These are phyloP conservation scores for Actinidia chinensis DNA, from an alignment of 179 eudicot species.

Conservation along the genomic window DNA sequence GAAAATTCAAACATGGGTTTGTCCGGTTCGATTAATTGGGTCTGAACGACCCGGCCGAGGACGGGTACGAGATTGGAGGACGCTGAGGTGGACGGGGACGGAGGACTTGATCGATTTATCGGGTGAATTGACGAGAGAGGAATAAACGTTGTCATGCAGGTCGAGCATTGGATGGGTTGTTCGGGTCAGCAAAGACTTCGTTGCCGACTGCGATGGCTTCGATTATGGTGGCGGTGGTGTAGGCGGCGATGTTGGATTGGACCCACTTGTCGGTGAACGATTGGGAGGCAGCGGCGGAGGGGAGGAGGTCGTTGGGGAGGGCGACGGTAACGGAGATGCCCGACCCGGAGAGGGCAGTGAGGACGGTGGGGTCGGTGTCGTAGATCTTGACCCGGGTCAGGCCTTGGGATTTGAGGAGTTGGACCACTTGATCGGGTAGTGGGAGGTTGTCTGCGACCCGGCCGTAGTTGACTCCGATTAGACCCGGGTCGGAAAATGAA, in stretches of 20 bases:
- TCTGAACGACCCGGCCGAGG: slow-evolving; percentile 77
- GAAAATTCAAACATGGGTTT: slow-evolving; percentile 65
- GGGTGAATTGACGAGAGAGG: slow-evolving; percentile 36
- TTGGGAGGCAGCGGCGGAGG: slow-evolving; percentile 53
- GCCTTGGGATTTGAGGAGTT: slow-evolving; percentile 59
- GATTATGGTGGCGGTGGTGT: slow-evolving; percentile 37
- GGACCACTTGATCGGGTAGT: slow-evolving; percentile 52
- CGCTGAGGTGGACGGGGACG: slow-evolving; percentile 61
- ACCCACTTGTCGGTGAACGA: slow-evolving; percentile 77
- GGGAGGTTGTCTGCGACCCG: slow-evolving; percentile 72
- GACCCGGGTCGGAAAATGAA: slow-evolving; percentile 33
- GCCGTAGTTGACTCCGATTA: slow-evolving; percentile 74
- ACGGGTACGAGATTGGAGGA: slow-evolving; percentile 62
- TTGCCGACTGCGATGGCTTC: slow-evolving; percentile 77
- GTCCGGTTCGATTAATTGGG: slow-evolving; percentile 55
- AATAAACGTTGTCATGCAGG: slow-evolving; percentile 74
- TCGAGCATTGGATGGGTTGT: slow-evolving; percentile 45
- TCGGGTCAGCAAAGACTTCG: slow-evolving; percentile 63
- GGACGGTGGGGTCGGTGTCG: slow-evolving; percentile 62
- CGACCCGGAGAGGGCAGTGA: slow-evolving; percentile 59
- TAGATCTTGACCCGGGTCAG: slow-evolving; percentile 55
- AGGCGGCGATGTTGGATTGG: slow-evolving; percentile 44
- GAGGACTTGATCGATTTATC: slow-evolving; percentile 47
- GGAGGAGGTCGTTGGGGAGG: slow-evolving; percentile 66
- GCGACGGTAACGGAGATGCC: slow-evolving; percentile 53